phyloP scores from a whole-genome alignment of 768 basidiomycete genomes.

The Coprinellus micaceus region DNA sequence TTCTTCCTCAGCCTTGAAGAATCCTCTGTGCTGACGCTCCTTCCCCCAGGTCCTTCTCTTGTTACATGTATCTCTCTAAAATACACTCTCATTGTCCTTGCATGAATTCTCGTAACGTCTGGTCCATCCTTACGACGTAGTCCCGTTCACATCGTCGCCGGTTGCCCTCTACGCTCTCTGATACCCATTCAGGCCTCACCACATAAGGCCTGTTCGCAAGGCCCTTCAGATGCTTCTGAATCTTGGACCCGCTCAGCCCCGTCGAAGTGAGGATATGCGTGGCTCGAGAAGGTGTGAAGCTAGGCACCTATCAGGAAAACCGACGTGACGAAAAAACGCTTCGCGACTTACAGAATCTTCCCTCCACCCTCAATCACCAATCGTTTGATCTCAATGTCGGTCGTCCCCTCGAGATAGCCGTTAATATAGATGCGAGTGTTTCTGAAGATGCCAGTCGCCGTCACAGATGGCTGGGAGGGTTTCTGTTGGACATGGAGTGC shows the following conservation, averaged over 20 bases:
- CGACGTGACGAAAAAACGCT: too few species aligned
- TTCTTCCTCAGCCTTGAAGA: too few species aligned
- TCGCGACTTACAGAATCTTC: constrained; percentile 47
- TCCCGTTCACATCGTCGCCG: constrained; percentile 57
- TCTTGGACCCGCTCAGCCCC: constrained; percentile 67
- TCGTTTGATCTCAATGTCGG: constrained; percentile 77
- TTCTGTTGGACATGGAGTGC: constrained; percentile 38
- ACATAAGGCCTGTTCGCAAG: constrained; percentile 53
- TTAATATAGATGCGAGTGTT: constrained; percentile 64
- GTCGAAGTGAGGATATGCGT: constrained; percentile 81
- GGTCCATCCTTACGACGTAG: constrained; percentile 48
- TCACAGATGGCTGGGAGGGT: constrained; percentile 7
- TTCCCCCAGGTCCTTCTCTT: not conserved
- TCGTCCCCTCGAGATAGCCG: constrained; percentile 67
- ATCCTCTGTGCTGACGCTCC: constrained; percentile 1
- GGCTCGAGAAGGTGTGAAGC: constrained; percentile 53
- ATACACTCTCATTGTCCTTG: constrained; percentile 4
- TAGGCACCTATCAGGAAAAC: constrained; percentile 29
- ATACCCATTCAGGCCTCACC: constrained; percentile 74
- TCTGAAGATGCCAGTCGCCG: constrained; percentile 24
- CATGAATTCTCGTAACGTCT: constrained; percentile 25
- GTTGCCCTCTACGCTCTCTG: constrained; percentile 60
- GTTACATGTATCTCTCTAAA: not conserved
- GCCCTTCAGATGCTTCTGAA: constrained; percentile 54
- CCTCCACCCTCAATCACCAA: constrained; percentile 68